Percentiles rank a stretch among this genome's conserved stretches.
Conservation (phyloP, 1,284 basidiomycete species). For the Ustilago tritici region DNA sequence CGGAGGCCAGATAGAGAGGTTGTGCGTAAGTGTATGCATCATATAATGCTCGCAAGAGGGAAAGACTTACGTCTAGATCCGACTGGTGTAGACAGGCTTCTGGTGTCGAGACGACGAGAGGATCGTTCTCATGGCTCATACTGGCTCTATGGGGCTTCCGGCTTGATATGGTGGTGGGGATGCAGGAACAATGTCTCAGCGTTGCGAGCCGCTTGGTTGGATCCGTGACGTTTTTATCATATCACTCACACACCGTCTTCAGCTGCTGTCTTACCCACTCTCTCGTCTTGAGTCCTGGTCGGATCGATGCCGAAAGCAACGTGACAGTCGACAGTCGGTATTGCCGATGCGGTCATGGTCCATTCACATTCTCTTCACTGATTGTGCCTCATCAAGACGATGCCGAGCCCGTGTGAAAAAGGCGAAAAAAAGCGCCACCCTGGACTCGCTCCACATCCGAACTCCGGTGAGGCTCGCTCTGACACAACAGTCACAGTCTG, state of each 20-base stretch:
- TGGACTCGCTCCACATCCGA: slow-evolving; percentile 13
- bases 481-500: background rate
- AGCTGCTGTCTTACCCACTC: too few relatives aligned
- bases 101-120: slow-evolving; percentile 36
- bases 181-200: background rate
- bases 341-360: background rate
- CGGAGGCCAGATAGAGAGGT: background rate
- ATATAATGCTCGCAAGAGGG: background rate
- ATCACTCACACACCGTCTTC: background rate
- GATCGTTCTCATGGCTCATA: slow-evolving; percentile 22
- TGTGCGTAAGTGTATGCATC: background rate
- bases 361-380: too few relatives aligned
- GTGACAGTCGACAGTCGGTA: background rate
- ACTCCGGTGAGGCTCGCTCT: background rate
- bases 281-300: background rate
- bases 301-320: background rate
- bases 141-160: background rate
- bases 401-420: background rate
- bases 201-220: background rate
- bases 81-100: slow-evolving; percentile 40
- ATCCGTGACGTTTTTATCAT: background rate
- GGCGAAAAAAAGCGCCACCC: background rate
- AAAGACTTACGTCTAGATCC: slow-evolving; percentile 30
- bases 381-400: background rate
- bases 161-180: slow-evolving; percentile 1